Evolutionary conservation across 306 rosid genomes (phyloP), one percentile per base, ranked within the genome.

Genomic region (Cucurbita ficifolia): DNA sequence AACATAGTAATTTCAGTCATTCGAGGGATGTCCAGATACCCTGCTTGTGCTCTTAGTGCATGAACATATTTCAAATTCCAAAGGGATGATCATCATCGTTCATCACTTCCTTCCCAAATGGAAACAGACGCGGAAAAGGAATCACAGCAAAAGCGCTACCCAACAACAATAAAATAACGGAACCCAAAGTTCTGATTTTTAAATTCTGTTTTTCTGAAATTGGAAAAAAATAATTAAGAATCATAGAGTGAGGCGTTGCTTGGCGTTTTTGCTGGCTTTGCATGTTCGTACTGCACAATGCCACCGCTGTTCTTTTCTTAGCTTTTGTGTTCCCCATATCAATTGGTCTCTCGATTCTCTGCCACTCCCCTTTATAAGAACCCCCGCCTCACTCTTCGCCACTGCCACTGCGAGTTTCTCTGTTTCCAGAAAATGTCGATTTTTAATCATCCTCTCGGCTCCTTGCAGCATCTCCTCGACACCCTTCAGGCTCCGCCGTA

Each of bases 401-500:
- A 29, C 70, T 63, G 29, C 16, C 6, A 40, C 3, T 29, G 8
- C 1, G 1, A 16, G 1, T 38, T 5, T 17, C 64, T 69, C 73
- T 70, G 19, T 19, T 18, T 54, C 33, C 45, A 7, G 12, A 35
- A 45, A 49, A 72, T 11, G 55, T 43, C 49, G 40, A 68, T 86
- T 81, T 80, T 81, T 10, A 2, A 74, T 38, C 36, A 61, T 61
- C 46, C 69, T 1, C 13, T 75, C 8, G 18, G 6, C 5, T 52
- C 71, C 59, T 52, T 78, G 3, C 48, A 75, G 2, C 76, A 54
- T 0, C 40, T 79, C 53, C 22, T 70, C 46, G 36, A 70, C 13
- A 49, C 46, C 8, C 8, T 79, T 42, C 81, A 42, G 17, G 78
- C 84, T 8, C 68, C 68, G 59, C 85, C 94, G 58, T 46, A 57